These are phyloP conservation scores for Neonectria coccinea DNA, from an alignment of 2,329 filamentous ascomycete genomes.

Conservation along the genomic window DNA sequence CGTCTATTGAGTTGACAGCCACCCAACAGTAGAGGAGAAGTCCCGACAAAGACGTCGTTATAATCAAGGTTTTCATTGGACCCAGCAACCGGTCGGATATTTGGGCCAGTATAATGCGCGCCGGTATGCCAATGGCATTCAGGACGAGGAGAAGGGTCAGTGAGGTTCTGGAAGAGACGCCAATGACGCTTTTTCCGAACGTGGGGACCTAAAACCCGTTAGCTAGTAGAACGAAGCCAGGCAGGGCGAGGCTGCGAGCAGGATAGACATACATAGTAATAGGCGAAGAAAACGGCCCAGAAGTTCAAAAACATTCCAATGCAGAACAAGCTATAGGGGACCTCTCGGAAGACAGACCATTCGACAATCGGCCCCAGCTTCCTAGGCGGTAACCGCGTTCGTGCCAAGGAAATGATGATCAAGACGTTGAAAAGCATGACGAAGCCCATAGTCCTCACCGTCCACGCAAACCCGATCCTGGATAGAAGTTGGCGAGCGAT, in stretches of 20 bases:
- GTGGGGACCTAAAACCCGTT: not conserved
- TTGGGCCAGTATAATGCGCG: not conserved
- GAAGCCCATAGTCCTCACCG: constrained; percentile 5
- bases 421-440: not conserved
- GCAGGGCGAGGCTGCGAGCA: not conserved
- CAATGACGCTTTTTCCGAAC: constrained; percentile 1
- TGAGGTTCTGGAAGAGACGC: constrained; percentile 3
- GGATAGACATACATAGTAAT: constrained; percentile 5
- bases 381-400: not conserved
- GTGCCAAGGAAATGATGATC: not conserved
- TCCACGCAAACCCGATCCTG: constrained; percentile 2
- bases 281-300: constrained; percentile 16
- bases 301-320: constrained; percentile 18
- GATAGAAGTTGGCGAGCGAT: not conserved
- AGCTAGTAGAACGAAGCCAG: not conserved
- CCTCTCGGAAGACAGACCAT: constrained; percentile 4
- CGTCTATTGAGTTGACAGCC: not conserved
- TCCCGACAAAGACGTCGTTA: not conserved
- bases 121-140: constrained; percentile 11
- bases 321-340: constrained; percentile 3
- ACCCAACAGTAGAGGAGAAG: not conserved
- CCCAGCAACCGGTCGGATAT: constrained; percentile 3
- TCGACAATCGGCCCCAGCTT: constrained; percentile 7
- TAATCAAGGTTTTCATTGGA: not conserved
- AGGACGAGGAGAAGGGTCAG: constrained; percentile 10